A percentile compares a stretch with the other conserved stretches of the same genome.
These are phyloP conservation scores for Ceriops zippeliana DNA, from an alignment of 345 rosid genomes.

Conservation along the genomic window DNA sequence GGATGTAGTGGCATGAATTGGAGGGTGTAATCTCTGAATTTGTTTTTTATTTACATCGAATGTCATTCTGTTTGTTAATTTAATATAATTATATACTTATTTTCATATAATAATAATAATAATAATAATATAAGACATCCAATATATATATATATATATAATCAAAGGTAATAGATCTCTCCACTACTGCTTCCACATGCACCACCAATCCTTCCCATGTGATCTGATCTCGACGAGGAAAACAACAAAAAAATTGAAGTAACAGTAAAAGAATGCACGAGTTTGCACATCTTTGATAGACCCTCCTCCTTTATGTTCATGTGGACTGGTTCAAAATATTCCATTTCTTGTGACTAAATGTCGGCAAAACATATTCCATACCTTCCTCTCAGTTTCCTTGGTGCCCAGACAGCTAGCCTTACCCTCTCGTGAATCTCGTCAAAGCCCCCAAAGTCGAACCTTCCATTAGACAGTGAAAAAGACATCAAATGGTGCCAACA, in stretches of 20 bases:
- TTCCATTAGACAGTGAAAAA: neutral
- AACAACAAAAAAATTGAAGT: neutral
- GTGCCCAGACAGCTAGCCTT: too few relatives aligned
- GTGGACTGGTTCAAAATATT: constrained; percentile 17
- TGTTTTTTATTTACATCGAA: too few relatives aligned
- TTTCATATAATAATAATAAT: too few relatives aligned
- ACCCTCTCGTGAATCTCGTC: too few relatives aligned
- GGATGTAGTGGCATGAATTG: too few relatives aligned
- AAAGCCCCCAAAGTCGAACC: neutral
- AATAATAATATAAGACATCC: too few relatives aligned
- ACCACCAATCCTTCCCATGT: constrained; percentile 36
- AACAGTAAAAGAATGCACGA: constrained; percentile 6
- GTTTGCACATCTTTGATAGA: neutral
- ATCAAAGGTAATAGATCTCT: neutral
- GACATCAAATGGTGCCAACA: neutral
- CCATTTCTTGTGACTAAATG: constrained; percentile 23
- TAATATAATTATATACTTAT: too few relatives aligned
- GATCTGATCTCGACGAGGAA: constrained; percentile 29
- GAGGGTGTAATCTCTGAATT: too few relatives aligned
- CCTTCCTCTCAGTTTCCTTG: constrained; percentile 9
- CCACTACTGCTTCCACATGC: neutral
- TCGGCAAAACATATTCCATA: neutral
- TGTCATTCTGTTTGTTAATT: too few relatives aligned
- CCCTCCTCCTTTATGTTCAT: constrained; percentile 8
- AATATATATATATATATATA: neutral